Base-by-base conservation (phyloP, 2,329 filamentous ascomycete genomes). In the Rutstroemia sydowiana region DNA sequence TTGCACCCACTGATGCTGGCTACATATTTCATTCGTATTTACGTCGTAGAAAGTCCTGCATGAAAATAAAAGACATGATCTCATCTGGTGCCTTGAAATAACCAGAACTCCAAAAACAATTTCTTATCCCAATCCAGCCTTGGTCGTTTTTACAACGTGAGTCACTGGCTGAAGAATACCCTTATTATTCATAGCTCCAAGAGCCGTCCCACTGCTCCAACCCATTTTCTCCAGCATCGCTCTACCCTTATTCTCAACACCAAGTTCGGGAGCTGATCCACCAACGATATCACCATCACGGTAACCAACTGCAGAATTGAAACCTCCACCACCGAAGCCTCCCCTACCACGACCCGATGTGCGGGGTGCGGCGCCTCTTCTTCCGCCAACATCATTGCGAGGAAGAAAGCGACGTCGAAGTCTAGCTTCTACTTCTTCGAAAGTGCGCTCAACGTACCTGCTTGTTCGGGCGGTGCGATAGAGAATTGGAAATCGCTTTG, bases 191-290 rank as follows among this genome's bases (percentile, higher is more conserved):
- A 74, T 66, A 10, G 87, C 81, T 48, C 93, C 93, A 1, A 98
- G 76, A 1, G 87, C 87, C 64, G 85, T 95, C 5, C 93, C 93
- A 48, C 77, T 85, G 55, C 80, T 87, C 91, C 93, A 98, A 3
- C 93, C 93, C 93, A 97, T 97, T 71, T 93, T 97, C 71, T 95
- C 89, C 57, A 98, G 71, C 82, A 98, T 87, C 3, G 82, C 81
- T 46, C 89, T 80, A 10, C 93, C 93, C 59, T 82, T 88, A 66
- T 95, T 97, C 48, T 86, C 87, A 4, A 75, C 73, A 1, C 88
- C 87, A 30, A 98, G 76, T 66, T 95, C 91, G 10, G 90, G 87
- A 1, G 92, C 91, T 44, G 82, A 81, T 1, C 80, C 88, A 44
- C 92, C 93, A 2, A 97, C 90, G 26, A 95, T 73, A 59, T 97